Percentiles rank a stretch among this genome's conserved stretches.
These are phyloP conservation scores for Schwanniomyces polymorphus DNA, from an alignment of 805 yeast genomes.

Conservation along the genomic window DNA sequence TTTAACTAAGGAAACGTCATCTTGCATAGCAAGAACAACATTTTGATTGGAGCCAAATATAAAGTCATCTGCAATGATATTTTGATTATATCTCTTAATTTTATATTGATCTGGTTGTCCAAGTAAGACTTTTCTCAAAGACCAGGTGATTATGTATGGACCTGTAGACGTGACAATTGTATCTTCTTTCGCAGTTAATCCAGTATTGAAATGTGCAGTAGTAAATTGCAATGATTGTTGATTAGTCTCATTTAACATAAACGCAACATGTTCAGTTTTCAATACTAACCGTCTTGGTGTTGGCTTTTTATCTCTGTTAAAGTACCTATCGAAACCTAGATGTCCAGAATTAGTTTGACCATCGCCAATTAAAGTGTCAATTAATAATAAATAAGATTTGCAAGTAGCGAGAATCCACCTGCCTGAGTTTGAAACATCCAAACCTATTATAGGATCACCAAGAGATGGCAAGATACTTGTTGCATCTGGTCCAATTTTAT, in stretches of 20 bases:
- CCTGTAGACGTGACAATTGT: constrained; percentile 78
- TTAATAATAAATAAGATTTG: constrained; percentile 63
- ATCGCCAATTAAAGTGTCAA: constrained; percentile 63
- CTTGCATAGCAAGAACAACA: constrained; percentile 70
- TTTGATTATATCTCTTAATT: constrained; percentile 60
- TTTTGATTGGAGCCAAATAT: constrained; percentile 69
- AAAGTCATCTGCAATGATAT: constrained; percentile 77
- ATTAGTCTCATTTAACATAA: constrained; percentile 51
- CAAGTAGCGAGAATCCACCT: constrained; percentile 82
- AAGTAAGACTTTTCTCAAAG: constrained; percentile 58
- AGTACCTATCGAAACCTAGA: constrained; percentile 64
- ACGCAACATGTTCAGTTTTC: constrained; percentile 70
- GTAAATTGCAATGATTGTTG: constrained; percentile 58
- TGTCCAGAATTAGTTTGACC: constrained; percentile 58
- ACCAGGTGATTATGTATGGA: constrained; percentile 82
- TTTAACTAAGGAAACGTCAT: constrained; percentile 73
- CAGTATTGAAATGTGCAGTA: constrained; percentile 75
- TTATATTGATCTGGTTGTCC: constrained; percentile 47
- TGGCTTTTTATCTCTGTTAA: constrained; percentile 66
- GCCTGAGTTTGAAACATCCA: constrained; percentile 79
- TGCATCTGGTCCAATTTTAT: constrained; percentile 71
- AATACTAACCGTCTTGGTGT: constrained; percentile 66
- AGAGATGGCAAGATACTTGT: constrained; percentile 79
- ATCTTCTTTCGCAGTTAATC: constrained; percentile 62
- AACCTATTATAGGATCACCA: constrained; percentile 69